Base-by-base conservation (phyloP, 768 basidiomycete genomes). In the Leccinum fibrillosum region DNA sequence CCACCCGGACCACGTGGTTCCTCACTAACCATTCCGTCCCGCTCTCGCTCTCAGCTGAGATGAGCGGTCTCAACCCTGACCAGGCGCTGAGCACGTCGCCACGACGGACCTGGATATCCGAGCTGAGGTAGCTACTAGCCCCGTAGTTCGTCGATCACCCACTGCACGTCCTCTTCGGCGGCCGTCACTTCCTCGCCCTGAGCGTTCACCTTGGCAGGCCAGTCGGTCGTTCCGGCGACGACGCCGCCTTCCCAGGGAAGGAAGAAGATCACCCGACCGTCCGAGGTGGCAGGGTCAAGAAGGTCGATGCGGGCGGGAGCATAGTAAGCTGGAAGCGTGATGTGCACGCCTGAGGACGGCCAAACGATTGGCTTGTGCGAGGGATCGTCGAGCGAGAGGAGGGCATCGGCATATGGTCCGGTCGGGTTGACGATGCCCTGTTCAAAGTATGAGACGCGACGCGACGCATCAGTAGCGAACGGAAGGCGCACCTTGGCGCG, bases 261-360 rank as follows among this genome's bases (percentile, higher is more conserved):
- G 26, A 28, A 26, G 26, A 26, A 26, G 26, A 26, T 26, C 7
- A 26, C 26, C 7, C 26, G 26, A 26, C 26, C 26, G 26, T 26
- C 26, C 26, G 26, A 26, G 26, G 97, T 97, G 3, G 92, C 81
- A 1, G 96, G 97, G 72, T 98, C 97, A 48, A 98, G 82, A 5
- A 98, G 82, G 47, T 96, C 96, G 91, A 98, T 97, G 52, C 82
- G 90, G 15, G 89, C 85, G 3, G 96, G 96, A 1, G 94, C 92
- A 71, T 97, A 98, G 77, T 98, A 99, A 68, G 92, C 92, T 3
- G 96, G 96, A 2, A 99, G 86, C 0, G 96, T 96, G 75, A 98
- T 92, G 75, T 99, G 96, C 23, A 96, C 85, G 10, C 96, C 96
- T 23, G 92, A 89, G 7, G 92, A 94, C 4, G 96, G 86, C 58